Conservation (phyloP, 345 rosid species). For the Aurinia saxatilis region DNA sequence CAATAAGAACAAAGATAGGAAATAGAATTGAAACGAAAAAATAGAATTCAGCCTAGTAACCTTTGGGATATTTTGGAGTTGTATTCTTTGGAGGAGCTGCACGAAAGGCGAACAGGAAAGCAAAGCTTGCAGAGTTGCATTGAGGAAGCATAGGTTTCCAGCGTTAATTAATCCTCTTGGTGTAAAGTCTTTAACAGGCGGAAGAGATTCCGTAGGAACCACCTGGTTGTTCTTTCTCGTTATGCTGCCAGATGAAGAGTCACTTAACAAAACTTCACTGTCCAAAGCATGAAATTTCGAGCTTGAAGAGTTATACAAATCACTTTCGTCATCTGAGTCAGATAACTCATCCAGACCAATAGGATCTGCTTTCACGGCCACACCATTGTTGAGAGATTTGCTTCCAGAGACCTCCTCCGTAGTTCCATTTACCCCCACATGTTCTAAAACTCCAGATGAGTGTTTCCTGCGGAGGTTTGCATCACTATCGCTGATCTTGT, state of each 20-base stretch:
- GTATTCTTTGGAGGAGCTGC: slow-evolving; percentile 65
- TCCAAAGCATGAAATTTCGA: slow-evolving; percentile 50
- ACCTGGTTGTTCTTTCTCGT: slow-evolving; percentile 27
- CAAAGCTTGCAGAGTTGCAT: slow-evolving; percentile 85
- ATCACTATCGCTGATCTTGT: slow-evolving; percentile 19
- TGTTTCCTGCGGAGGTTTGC: slow-evolving; percentile 17
- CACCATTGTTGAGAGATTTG: slow-evolving; percentile 38
- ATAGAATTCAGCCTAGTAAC: slow-evolving; percentile 28
- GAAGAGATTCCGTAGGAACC: slow-evolving; percentile 31
- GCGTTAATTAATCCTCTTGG: slow-evolving; percentile 86
- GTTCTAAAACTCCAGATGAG: slow-evolving; percentile 16
- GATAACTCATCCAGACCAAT: slow-evolving; percentile 25
- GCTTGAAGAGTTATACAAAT: slow-evolving; percentile 29
- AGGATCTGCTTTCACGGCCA: slow-evolving; percentile 29
- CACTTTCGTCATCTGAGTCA: slow-evolving; percentile 36
- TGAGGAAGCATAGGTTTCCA: slow-evolving; percentile 89
- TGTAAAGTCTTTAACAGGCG: slow-evolving; percentile 33
- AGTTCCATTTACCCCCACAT: slow-evolving; percentile 42
- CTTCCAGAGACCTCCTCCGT: slow-evolving; percentile 13
- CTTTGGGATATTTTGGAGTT: slow-evolving; percentile 47
- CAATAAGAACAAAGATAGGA: background rate
- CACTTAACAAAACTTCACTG: slow-evolving; percentile 21
- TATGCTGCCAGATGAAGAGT: slow-evolving; percentile 23
- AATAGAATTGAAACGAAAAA: background rate
- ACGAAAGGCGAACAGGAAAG: slow-evolving; percentile 83